Percentiles rank a stretch among this genome's conserved stretches.
Evolutionary conservation across 495 filamentous ascomycete genomes (phyloP).

Genomic region (Penicillium herquei): DNA sequence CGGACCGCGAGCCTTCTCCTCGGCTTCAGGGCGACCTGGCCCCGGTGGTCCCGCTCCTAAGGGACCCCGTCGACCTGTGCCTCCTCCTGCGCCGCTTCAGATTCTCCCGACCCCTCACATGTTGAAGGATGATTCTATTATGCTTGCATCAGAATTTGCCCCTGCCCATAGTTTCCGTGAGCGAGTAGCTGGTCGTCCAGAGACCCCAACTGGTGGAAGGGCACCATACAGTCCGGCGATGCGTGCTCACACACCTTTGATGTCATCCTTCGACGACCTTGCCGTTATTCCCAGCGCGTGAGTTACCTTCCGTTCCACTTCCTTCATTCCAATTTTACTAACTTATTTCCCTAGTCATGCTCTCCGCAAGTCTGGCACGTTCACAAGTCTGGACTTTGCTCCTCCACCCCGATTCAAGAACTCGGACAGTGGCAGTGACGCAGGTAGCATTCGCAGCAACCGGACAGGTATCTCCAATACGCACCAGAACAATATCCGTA

Average conservation of each 20-base stretch:
- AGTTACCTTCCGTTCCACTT: conserved; percentile 41
- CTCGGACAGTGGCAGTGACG: conserved; percentile 69
- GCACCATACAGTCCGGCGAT: conserved; percentile 70
- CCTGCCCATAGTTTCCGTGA: conserved; percentile 70
- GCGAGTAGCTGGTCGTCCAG: conserved; percentile 68
- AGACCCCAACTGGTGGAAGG: conserved; percentile 74
- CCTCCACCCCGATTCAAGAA: conserved; percentile 83
- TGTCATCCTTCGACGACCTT: conserved; percentile 84
- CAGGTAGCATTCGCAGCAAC: conserved; percentile 87
- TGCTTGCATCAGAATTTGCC: conserved; percentile 80
- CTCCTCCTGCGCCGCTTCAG: conserved; percentile 70
- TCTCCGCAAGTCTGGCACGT: conserved; percentile 86
- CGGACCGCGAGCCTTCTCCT: conserved; percentile 63
- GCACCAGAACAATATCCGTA: conserved; percentile 75
- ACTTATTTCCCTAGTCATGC: conserved; percentile 57
- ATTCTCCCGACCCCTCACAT: conserved; percentile 83
- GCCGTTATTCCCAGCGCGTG: conserved; percentile 84
- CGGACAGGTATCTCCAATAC: conserved; percentile 71
- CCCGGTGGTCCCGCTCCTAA: conserved; percentile 15
- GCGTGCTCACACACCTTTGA: conserved; percentile 71
- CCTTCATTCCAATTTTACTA: conserved; percentile 21
- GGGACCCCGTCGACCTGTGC: conserved; percentile 58
- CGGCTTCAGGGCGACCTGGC: conserved; percentile 59
- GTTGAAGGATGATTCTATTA: conserved; percentile 79
- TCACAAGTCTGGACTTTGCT: conserved; percentile 91